Evolutionary conservation across 2,329 filamentous ascomycete genomes (phyloP).

Genomic region (Botrytis galanthina): DNA sequence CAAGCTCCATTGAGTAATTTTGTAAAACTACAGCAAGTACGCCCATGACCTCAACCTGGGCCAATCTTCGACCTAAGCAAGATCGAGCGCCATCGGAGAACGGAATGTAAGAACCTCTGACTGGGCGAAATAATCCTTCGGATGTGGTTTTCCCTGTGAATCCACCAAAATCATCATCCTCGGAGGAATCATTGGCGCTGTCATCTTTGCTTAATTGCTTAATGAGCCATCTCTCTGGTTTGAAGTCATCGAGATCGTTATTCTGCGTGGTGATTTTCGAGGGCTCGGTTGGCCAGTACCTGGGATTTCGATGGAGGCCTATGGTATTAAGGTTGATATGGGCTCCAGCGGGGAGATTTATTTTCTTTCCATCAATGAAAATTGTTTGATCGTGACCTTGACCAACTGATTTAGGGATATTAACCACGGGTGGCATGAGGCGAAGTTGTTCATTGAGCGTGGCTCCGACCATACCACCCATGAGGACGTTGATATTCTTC

Average conservation of each 20-base stretch:
- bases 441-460: constrained; percentile 77
- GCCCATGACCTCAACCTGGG: constrained; percentile 40
- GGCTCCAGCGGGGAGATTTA: constrained; percentile 34
- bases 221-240: constrained; percentile 58
- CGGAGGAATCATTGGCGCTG: constrained; percentile 11
- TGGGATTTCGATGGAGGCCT: constrained; percentile 52
- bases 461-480: constrained; percentile 69
- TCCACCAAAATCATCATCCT: constrained; percentile 17
- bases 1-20: constrained; percentile 34
- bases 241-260: constrained; percentile 44
- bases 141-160: constrained; percentile 23
- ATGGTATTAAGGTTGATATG: constrained; percentile 47
- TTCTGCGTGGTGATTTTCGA: constrained; percentile 63
- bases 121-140: constrained; percentile 33
- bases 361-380: constrained; percentile 35
- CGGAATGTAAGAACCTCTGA: constrained; percentile 38
- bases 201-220: constrained; percentile 57
- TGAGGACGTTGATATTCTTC: constrained; percentile 59
- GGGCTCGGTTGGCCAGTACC: constrained; percentile 49
- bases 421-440: constrained; percentile 66
- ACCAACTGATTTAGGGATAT: constrained; percentile 66
- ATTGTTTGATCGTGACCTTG: constrained; percentile 54
- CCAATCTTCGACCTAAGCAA: constrained; percentile 41
- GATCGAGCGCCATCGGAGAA: constrained; percentile 42
- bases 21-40: constrained; percentile 36